Percentiles rank a stretch among this genome's conserved stretches.
phyloP scores from a whole-genome alignment of 345 rosid species.

The Camelina sativa region DNA sequence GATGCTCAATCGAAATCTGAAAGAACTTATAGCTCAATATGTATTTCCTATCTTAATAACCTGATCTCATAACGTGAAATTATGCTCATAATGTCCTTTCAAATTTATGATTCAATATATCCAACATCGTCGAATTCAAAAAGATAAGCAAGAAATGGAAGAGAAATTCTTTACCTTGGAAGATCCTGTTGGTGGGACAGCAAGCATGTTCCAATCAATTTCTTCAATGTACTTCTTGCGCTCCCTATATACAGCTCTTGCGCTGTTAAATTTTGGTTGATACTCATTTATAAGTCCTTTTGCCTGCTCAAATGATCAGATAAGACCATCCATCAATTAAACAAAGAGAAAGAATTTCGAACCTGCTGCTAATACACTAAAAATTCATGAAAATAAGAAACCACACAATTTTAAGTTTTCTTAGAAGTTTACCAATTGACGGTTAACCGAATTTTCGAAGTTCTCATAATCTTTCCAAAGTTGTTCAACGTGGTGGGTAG shows the following conservation, averaged over 20 bases:
- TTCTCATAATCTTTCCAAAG: slow-evolving; percentile 94
- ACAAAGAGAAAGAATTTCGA: not conserved
- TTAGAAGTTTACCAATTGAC: slow-evolving; percentile 72
- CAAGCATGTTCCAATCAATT: slow-evolving; percentile 93
- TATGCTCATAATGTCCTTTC: not conserved
- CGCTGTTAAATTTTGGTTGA: slow-evolving; percentile 90
- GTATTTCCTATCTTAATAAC: slow-evolving; percentile 15
- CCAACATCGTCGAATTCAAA: slow-evolving; percentile 18
- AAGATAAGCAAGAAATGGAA: slow-evolving; percentile 9
- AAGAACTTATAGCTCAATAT: slow-evolving; percentile 17
- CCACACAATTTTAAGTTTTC: not conserved
- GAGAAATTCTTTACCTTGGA: slow-evolving; percentile 57
- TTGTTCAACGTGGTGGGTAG: slow-evolving; percentile 89
- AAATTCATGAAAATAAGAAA: not conserved
- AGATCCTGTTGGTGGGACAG: slow-evolving; percentile 85
- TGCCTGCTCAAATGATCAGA: slow-evolving; percentile 63
- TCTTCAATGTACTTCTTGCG: slow-evolving; percentile 92
- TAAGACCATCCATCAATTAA: slow-evolving; percentile 35
- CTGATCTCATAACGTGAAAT: slow-evolving; percentile 9
- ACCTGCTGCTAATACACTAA: not conserved
- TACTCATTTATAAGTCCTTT: slow-evolving; percentile 89
- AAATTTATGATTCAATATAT: slow-evolving; percentile 11
- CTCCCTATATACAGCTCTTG: slow-evolving; percentile 93
- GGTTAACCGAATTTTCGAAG: slow-evolving; percentile 92
- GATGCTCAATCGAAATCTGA: slow-evolving; percentile 1